A percentile compares a stretch with the other conserved stretches of the same genome.
phyloP scores from a whole-genome alignment of 2,329 filamentous ascomycete species.

The Malbranchea cinnamomea region DNA sequence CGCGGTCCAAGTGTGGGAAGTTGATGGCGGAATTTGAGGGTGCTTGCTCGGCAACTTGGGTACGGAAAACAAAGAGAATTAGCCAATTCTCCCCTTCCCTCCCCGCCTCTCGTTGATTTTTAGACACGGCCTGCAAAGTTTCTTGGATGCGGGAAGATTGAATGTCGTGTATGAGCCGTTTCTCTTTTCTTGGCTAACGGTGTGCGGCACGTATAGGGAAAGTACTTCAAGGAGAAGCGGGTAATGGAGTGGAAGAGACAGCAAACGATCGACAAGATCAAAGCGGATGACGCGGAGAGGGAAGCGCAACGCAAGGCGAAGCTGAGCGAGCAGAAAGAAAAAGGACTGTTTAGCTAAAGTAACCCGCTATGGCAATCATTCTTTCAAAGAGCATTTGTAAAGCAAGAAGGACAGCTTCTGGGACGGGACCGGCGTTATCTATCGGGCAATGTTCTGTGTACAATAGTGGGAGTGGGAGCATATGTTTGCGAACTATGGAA shows the following conservation, averaged over 20 bases:
- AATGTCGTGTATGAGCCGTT: neutral
- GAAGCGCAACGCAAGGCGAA: constrained; percentile 36
- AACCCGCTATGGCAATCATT: no score
- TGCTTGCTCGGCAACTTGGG: constrained; percentile 84
- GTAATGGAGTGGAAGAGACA: constrained; percentile 85
- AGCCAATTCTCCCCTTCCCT: no score
- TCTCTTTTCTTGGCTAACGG: constrained; percentile 4
- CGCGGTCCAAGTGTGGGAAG: constrained; percentile 41
- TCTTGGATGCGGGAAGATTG: neutral
- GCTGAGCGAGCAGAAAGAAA: constrained; percentile 17
- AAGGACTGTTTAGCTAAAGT: neutral
- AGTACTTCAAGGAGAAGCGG: constrained; percentile 94
- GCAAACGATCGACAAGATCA: constrained; percentile 58
- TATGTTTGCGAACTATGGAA: no score
- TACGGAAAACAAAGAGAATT: no score
- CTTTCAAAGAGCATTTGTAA: no score
- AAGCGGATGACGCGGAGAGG: constrained; percentile 54
- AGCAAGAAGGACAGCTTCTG: no score
- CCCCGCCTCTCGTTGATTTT: neutral
- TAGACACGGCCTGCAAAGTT: neutral
- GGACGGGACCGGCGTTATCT: no score
- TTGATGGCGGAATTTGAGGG: constrained; percentile 58
- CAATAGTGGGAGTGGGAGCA: no score
- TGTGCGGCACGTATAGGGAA: no score
- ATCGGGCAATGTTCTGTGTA: no score